These are phyloP conservation scores for Microbotryum violaceum DNA, from an alignment of 1,284 basidiomycete species.

Conservation along the genomic window DNA sequence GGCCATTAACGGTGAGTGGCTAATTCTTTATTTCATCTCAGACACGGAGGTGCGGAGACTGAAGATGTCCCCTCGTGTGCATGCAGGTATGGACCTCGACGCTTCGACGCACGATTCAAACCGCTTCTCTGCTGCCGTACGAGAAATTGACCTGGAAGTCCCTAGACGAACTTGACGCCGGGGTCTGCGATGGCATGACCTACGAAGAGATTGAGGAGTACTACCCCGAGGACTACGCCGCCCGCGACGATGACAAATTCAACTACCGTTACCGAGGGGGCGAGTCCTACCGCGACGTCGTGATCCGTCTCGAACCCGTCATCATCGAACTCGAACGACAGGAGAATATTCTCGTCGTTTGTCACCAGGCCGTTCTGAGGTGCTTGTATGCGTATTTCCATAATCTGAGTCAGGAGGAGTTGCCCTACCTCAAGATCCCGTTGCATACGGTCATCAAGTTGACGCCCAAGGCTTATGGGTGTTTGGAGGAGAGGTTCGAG, in stretches of 20 bases:
- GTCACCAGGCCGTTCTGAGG: constrained; percentile 90
- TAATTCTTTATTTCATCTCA: not conserved
- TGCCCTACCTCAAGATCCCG: constrained; percentile 85
- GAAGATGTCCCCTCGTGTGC: not conserved
- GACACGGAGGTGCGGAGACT: not conserved
- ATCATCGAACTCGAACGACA: constrained; percentile 99
- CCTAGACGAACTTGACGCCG: constrained; percentile 94
- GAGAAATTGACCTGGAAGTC: constrained; percentile 97
- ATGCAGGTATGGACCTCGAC: constrained; percentile 91
- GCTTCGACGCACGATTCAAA: constrained; percentile 84
- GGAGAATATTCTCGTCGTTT: constrained; percentile 93
- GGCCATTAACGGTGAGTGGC: constrained; percentile 63
- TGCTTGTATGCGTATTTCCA: constrained; percentile 61
- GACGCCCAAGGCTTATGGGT: constrained; percentile 96
- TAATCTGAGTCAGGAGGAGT: constrained; percentile 79
- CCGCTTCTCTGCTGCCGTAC: constrained; percentile 72
- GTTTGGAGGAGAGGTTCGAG: constrained; percentile 89
- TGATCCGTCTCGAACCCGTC: constrained; percentile 69
- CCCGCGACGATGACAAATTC: constrained; percentile 98
- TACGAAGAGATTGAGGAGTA: constrained; percentile 96
- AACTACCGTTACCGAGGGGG: constrained; percentile 92
- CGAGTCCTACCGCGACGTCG: constrained; percentile 80
- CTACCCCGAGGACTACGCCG: constrained; percentile 98
- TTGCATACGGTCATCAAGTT: constrained; percentile 92
- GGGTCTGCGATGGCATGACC: constrained; percentile 99